Percentiles rank a stretch among this genome's conserved stretches.
These are phyloP conservation scores for Fusarium proliferatum DNA, from an alignment of 2,329 filamentous ascomycete genomes.

Conservation along the genomic window DNA sequence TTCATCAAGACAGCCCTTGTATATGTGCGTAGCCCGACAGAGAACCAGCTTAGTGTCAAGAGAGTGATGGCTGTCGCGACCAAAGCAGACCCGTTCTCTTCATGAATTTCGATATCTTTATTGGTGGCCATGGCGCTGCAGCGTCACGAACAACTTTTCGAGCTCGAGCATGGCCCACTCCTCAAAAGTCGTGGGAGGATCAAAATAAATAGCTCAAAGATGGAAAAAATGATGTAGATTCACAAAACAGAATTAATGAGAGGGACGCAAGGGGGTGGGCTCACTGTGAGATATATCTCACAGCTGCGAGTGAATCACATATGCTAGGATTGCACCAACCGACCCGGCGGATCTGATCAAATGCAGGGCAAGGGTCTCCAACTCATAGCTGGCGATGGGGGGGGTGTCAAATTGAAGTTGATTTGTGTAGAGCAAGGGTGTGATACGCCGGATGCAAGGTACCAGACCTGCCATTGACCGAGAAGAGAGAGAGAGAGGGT, in stretches of 20 bases:
- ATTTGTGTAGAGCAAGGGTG: constrained; percentile 26
- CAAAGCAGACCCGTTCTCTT: constrained; percentile 54
- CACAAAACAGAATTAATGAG: constrained; percentile 1
- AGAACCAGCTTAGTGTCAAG: constrained; percentile 55
- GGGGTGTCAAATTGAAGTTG: constrained; percentile 23
- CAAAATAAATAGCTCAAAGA: not conserved
- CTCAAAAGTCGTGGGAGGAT: constrained; percentile 3
- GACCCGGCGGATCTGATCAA: constrained; percentile 16
- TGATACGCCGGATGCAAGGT: constrained; percentile 40
- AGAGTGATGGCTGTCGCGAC: constrained; percentile 52
- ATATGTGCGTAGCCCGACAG: constrained; percentile 57
- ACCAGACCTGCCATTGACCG: constrained; percentile 28
- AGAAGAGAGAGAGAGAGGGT: constrained; percentile 17
- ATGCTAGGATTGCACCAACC: constrained; percentile 6
- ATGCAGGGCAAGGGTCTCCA: constrained; percentile 19
- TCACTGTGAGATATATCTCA: constrained; percentile 37
- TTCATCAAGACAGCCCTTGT: constrained; percentile 57
- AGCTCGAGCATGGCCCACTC: constrained; percentile 36
- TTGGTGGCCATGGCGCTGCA: constrained; percentile 47
- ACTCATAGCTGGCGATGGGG: constrained; percentile 13
- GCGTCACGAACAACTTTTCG: constrained; percentile 32
- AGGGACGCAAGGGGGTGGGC: constrained; percentile 9
- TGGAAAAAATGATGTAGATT: not conserved
- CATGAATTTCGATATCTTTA: constrained; percentile 48
- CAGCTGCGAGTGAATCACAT: constrained; percentile 21